Evolutionary conservation across 2,329 filamentous ascomycete species (phyloP).

Genomic region (Xylariaceae sp.): DNA sequence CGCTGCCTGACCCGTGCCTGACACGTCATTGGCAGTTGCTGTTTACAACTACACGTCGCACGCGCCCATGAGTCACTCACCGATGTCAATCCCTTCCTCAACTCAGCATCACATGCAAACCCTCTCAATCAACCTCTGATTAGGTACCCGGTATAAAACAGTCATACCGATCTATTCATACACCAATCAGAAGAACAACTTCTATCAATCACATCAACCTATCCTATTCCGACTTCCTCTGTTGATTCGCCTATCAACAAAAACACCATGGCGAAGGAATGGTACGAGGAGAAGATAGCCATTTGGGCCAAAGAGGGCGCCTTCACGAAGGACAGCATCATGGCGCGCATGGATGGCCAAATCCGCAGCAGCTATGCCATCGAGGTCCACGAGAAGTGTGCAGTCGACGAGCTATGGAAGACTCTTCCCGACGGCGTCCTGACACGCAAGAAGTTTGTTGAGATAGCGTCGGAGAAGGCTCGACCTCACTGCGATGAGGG

Average conservation of each 20-base stretch:
- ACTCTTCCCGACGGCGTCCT: not conserved
- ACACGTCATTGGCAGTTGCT: too few relatives aligned
- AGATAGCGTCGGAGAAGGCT: too few relatives aligned
- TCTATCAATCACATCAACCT: not conserved
- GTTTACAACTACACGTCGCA: too few relatives aligned
- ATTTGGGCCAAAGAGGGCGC: not conserved
- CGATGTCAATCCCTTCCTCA: too few relatives aligned
- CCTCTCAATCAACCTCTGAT: too few relatives aligned
- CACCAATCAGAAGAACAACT: not conserved
- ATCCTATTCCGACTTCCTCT: not conserved
- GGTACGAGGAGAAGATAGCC: not conserved
- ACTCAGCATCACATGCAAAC: too few relatives aligned
- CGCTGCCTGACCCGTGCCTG: too few relatives aligned
- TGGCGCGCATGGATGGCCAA: constrained; percentile 1
- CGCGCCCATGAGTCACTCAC: too few relatives aligned
- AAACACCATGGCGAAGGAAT: not conserved
- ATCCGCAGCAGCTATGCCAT: constrained; percentile 1
- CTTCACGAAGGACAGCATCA: constrained; percentile 1
- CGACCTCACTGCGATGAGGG: not conserved
- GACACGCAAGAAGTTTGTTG: too few relatives aligned
- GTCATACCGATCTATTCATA: too few relatives aligned
- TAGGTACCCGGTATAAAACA: too few relatives aligned
- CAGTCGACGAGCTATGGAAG: not conserved
- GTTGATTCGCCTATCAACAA: not conserved
- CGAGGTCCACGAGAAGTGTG: not conserved